Percentiles rank a stretch among this genome's conserved stretches.
These are phyloP conservation scores for Hymenoscyphus fraxineus DNA, from an alignment of 2,329 filamentous ascomycete species.

Conservation along the genomic window DNA sequence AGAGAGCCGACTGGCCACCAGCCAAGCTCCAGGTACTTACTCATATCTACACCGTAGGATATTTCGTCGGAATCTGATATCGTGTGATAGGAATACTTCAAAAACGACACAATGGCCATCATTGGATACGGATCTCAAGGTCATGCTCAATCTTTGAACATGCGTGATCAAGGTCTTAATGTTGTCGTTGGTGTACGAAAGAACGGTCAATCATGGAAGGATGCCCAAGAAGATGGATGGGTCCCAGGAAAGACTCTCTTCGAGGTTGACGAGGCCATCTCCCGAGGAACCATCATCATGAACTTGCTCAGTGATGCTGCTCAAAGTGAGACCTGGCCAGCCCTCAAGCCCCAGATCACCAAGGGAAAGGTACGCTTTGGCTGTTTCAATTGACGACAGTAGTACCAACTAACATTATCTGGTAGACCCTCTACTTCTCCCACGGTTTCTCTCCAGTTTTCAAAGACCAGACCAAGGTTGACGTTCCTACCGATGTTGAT, in stretches of 20 bases:
- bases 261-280: slow-evolving; percentile 94
- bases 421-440: slow-evolving; percentile 97
- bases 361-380: slow-evolving; percentile 79
- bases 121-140: slow-evolving; percentile 98
- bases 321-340: slow-evolving; percentile 97
- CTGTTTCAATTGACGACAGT: slow-evolving; percentile 7
- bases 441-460: slow-evolving; percentile 99
- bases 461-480: slow-evolving; percentile 99
- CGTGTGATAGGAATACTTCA: slow-evolving; percentile 84
- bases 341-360: slow-evolving; percentile 95
- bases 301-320: slow-evolving; percentile 97
- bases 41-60: slow-evolving; percentile 33
- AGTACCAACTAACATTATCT: slow-evolving; percentile 6
- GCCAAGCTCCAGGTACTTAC: slow-evolving; percentile 87
- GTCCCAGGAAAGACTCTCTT: slow-evolving; percentile 98
- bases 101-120: slow-evolving; percentile 97
- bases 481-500: slow-evolving; percentile 91
- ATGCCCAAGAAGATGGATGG: slow-evolving; percentile 96
- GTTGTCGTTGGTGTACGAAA: slow-evolving; percentile 99
- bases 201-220: slow-evolving; percentile 97
- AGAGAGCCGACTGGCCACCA: slow-evolving; percentile 96
- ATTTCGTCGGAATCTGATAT: slow-evolving; percentile 22
- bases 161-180: slow-evolving; percentile 98
- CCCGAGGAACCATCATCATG: slow-evolving; percentile 93
- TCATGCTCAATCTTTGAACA: slow-evolving; percentile 98